These are phyloP conservation scores for Ambrosiella beaveri DNA, from an alignment of 2,329 filamentous ascomycete species.

Conservation along the genomic window DNA sequence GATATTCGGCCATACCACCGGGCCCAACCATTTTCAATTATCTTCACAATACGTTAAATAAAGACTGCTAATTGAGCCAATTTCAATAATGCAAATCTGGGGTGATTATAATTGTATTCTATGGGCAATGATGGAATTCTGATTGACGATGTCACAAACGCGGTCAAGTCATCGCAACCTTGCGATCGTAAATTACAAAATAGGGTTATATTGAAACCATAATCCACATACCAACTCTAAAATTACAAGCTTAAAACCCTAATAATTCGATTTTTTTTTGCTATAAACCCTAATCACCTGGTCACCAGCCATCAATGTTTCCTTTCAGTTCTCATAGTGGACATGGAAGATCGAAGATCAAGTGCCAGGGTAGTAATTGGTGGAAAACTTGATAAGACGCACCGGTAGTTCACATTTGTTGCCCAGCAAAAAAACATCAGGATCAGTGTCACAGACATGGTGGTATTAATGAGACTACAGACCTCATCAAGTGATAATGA, in stretches of 20 bases:
- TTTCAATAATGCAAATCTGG: background rate
- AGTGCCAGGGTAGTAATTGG: background rate
- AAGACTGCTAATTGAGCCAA: background rate
- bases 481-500: too few relatives aligned
- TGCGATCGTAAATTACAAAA: too few relatives aligned
- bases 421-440: too few relatives aligned
- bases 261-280: background rate
- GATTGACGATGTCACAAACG: too few relatives aligned
- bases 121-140: too few relatives aligned
- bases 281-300: background rate
- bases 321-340: background rate
- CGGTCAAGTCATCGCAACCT: too few relatives aligned
- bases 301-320: conserved; percentile 6
- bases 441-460: too few relatives aligned
- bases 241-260: background rate
- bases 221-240: background rate
- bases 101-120: too few relatives aligned
- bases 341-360: background rate
- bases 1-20: conserved; percentile 27
- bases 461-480: too few relatives aligned
- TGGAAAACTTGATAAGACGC: background rate
- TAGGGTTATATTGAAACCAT: background rate
- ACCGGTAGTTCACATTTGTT: too few relatives aligned
- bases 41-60: background rate
- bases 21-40: conserved; percentile 10